Conservation (phyloP, 2,329 filamentous ascomycete species). For the Fusarium udum region DNA sequence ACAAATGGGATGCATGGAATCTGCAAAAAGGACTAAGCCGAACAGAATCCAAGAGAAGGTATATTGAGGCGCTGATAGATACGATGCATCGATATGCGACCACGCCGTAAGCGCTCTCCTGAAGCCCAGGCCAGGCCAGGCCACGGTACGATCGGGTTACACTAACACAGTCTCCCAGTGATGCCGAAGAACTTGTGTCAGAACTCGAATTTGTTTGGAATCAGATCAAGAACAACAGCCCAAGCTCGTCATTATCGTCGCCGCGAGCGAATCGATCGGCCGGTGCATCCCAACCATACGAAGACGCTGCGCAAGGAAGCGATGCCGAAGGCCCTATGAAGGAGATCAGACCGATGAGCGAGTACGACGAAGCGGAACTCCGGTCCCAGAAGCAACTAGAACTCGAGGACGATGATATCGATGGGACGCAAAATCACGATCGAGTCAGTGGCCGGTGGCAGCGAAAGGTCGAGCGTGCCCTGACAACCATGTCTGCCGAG, state of each 20-base stretch:
- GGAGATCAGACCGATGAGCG: slow-evolving; percentile 85
- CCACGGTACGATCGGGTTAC: background rate
- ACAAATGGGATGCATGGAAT: slow-evolving; percentile 96
- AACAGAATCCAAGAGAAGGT: slow-evolving; percentile 92
- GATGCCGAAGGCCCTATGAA: slow-evolving; percentile 68
- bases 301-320: slow-evolving; percentile 57
- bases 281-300: slow-evolving; percentile 53
- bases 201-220: slow-evolving; percentile 99
- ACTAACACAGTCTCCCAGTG: slow-evolving; percentile 55
- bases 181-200: slow-evolving; percentile 85
- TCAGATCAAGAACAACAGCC: slow-evolving; percentile 89
- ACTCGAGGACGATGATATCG: slow-evolving; percentile 57
- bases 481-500: slow-evolving; percentile 91
- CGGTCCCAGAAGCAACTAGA: slow-evolving; percentile 60
- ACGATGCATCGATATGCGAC: slow-evolving; percentile 97
- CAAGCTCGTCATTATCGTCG: slow-evolving; percentile 68
- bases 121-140: background rate
- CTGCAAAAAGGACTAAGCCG: slow-evolving; percentile 82
- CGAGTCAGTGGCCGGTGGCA: slow-evolving; percentile 72
- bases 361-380: slow-evolving; percentile 75
- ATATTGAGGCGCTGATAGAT: slow-evolving; percentile 92
- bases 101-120: slow-evolving; percentile 68
- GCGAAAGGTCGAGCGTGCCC: slow-evolving; percentile 81
- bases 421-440: slow-evolving; percentile 45
- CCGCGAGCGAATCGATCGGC: slow-evolving; percentile 55